phyloP scores from a whole-genome alignment of 306 rosid species.

The Chamaecrista fasciculata region DNA sequence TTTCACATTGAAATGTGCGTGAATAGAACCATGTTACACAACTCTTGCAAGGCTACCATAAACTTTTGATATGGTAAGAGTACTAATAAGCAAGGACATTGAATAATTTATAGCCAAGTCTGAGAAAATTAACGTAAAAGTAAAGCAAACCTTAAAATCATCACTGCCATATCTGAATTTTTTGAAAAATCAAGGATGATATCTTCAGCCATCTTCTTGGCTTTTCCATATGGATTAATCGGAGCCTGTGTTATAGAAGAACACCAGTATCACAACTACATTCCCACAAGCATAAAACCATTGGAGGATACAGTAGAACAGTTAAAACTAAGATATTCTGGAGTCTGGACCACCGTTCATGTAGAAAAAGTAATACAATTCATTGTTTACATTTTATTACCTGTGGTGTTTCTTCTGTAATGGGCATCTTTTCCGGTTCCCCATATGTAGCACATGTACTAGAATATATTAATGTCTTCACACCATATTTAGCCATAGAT shows the following conservation, averaged over 20 bases:
- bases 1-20: not conserved
- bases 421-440: conserved; percentile 94
- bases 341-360: conserved; percentile 9
- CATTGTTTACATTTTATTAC: conserved; percentile 30
- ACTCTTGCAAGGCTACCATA: conserved; percentile 3
- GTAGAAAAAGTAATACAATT: not conserved
- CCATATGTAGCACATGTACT: conserved; percentile 98
- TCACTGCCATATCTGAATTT: conserved; percentile 89
- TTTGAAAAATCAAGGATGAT: conserved; percentile 84
- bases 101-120: conserved; percentile 10
- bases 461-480: conserved; percentile 87
- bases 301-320: not conserved
- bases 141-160: conserved; percentile 74
- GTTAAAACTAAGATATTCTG: not conserved
- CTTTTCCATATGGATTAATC: conserved; percentile 96
- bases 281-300: conserved; percentile 12
- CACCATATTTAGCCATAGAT: conserved; percentile 77
- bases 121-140: not conserved
- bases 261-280: conserved; percentile 17
- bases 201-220: conserved; percentile 98
- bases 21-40: not conserved
- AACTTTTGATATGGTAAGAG: not conserved
- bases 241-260: conserved; percentile 52
- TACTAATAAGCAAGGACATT: not conserved
- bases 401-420: conserved; percentile 87